These are phyloP conservation scores for Penicillium canescens DNA, from an alignment of 495 filamentous ascomycete genomes.

Conservation along the genomic window DNA sequence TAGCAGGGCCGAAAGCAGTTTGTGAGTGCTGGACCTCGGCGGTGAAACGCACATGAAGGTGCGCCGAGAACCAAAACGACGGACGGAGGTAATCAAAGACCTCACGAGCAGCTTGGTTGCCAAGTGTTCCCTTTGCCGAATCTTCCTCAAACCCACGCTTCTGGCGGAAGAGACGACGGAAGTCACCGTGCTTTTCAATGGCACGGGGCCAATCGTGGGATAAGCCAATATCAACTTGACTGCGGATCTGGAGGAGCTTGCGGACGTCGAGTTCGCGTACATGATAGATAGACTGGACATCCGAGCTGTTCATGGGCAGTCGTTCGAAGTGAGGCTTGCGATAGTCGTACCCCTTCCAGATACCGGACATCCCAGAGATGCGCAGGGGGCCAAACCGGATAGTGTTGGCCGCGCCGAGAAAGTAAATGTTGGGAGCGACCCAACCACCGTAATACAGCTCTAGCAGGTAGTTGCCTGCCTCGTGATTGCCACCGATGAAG, in stretches of 20 bases:
- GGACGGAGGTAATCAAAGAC: conserved; percentile 81
- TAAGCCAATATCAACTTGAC: conserved; percentile 83
- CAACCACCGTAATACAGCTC: conserved; percentile 96
- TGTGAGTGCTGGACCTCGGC: conserved; percentile 64
- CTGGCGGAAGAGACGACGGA: conserved; percentile 56
- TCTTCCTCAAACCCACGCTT: conserved; percentile 77
- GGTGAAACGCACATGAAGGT: conserved; percentile 83
- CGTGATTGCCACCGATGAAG: conserved; percentile 94
- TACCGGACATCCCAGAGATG: conserved; percentile 89
- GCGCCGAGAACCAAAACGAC: conserved; percentile 89
- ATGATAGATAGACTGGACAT: conserved; percentile 81
- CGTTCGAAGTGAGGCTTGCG: conserved; percentile 77
- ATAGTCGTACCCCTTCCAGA: conserved; percentile 89
- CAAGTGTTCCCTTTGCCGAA: conserved; percentile 68
- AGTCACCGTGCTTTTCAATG: conserved; percentile 74
- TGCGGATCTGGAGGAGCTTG: conserved; percentile 81
- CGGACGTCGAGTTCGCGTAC: conserved; percentile 86
- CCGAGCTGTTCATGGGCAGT: conserved; percentile 75
- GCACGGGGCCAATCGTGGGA: conserved; percentile 94
- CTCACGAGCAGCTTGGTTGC: conserved; percentile 72
- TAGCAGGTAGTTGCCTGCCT: conserved; percentile 81
- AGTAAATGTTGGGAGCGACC: conserved; percentile 97
- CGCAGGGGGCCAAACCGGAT: conserved; percentile 78
- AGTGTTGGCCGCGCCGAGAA: conserved; percentile 88
- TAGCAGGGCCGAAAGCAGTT: neutral